Conservation (phyloP, 768 basidiomycete species). For the Heimioporus sp. region DNA sequence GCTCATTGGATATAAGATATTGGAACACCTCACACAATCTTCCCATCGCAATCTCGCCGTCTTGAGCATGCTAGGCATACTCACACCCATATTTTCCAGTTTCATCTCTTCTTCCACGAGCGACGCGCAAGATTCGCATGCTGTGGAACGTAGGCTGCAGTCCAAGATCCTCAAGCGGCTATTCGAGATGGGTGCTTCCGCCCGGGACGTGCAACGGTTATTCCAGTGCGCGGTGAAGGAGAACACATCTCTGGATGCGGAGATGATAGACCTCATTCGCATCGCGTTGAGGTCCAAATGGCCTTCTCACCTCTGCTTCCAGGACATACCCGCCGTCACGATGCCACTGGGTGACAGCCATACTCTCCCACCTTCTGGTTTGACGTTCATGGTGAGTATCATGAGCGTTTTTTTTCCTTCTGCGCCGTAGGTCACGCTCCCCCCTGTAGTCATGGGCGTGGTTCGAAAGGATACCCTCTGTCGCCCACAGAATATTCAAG, state of each 20-base stretch:
- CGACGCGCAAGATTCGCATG: conserved; percentile 6
- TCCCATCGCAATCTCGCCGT: conserved; percentile 72
- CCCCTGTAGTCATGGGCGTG: conserved; percentile 45
- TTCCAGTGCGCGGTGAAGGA: conserved; percentile 55
- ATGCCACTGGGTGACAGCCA: conserved; percentile 47
- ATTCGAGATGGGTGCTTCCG: conserved; percentile 72
- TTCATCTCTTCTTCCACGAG: conserved; percentile 22
- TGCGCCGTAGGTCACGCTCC: neutral
- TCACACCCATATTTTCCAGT: conserved; percentile 44
- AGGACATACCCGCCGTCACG: conserved; percentile 50
- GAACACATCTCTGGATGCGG: conserved; percentile 53
- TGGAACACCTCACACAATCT: conserved; percentile 58
- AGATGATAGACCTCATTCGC: conserved; percentile 69
- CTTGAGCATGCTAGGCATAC: conserved; percentile 57
- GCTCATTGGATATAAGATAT: conserved; percentile 53
- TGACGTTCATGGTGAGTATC: conserved; percentile 65
- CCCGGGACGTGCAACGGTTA: conserved; percentile 59
- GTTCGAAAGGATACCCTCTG: conserved; percentile 42
- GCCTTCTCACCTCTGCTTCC: conserved; percentile 76
- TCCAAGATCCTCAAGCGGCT: conserved; percentile 66
- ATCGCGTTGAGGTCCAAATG: conserved; percentile 72
- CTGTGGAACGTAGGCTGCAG: conserved; percentile 49
- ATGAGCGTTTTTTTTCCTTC: neutral
- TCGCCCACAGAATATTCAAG: conserved; percentile 35
- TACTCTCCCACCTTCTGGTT: conserved; percentile 58